Evolutionary conservation across 352 stramenopile species (phyloP).

Genomic region (Phytophthora capsici): DNA sequence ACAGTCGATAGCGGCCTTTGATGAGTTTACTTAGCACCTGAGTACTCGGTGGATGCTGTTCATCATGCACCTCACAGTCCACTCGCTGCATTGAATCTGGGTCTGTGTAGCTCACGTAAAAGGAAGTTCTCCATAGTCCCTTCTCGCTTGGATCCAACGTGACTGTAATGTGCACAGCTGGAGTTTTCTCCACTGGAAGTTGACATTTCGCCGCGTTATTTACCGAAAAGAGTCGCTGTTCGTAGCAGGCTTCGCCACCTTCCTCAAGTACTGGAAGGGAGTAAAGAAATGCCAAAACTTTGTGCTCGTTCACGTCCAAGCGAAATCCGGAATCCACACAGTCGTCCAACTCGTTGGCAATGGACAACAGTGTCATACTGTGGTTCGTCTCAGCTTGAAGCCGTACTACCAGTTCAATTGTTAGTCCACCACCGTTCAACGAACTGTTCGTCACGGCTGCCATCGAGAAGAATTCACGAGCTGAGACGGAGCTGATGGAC

Average conservation of each 20-base stretch:
- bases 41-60: conserved; percentile 30
- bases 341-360: conserved; percentile 64
- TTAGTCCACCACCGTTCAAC: conserved; percentile 40
- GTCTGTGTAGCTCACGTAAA: conserved; percentile 69
- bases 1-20: conserved; percentile 61
- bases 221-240: conserved; percentile 56
- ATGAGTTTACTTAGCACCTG: conserved; percentile 48
- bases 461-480: conserved; percentile 56
- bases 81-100: conserved; percentile 47
- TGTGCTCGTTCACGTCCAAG: conserved; percentile 61
- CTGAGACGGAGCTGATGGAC: conserved; percentile 53
- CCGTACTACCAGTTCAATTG: conserved; percentile 75
- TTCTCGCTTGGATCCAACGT: conserved; percentile 49
- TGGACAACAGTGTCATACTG: conserved; percentile 78
- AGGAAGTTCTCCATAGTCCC: conserved; percentile 43
- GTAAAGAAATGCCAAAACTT: conserved; percentile 68
- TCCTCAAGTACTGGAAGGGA: conserved; percentile 55
- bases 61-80: conserved; percentile 46
- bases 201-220: conserved; percentile 36
- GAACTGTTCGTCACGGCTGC: conserved; percentile 33
- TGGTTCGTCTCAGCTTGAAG: conserved; percentile 39
- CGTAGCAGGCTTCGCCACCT: conserved; percentile 53
- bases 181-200: conserved; percentile 49
- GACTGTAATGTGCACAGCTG: conserved; percentile 62
- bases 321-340: conserved; percentile 76